Conservation (phyloP, 495 filamentous ascomycete species). For the Cenococcum geophilum region DNA sequence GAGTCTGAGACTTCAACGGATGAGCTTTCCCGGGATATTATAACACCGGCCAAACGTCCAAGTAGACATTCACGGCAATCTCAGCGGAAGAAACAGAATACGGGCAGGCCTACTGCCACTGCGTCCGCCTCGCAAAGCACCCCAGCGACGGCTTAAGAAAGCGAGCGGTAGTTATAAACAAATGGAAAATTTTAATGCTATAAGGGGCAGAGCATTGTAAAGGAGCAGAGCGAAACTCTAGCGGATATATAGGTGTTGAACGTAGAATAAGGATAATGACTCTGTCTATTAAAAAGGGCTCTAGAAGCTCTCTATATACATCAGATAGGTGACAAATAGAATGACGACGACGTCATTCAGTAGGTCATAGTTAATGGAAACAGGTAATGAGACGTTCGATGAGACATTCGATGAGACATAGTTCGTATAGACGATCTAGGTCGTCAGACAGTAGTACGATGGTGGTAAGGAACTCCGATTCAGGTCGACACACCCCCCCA, state of each 20-base stretch:
- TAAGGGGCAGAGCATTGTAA: background rate
- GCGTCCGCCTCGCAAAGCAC: background rate
- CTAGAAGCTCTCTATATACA: too few species aligned
- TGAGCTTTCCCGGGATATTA: constrained; percentile 5
- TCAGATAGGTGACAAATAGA: too few species aligned
- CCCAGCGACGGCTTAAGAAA: background rate
- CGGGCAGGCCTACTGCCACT: background rate
- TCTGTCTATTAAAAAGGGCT: too few species aligned
- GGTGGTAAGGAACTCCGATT: too few species aligned
- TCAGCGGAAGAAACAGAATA: background rate
- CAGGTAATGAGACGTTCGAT: too few species aligned
- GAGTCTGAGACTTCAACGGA: constrained; percentile 14
- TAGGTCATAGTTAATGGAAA: too few species aligned
- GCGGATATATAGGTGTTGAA: background rate
- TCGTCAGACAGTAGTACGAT: too few species aligned
- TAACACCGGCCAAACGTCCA: constrained; percentile 8
- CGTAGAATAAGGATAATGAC: too few species aligned
- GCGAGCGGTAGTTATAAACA: background rate
- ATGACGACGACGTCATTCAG: too few species aligned
- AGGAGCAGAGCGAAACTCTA: background rate
- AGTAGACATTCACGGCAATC: background rate
- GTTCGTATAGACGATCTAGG: too few species aligned
- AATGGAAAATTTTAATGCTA: background rate
- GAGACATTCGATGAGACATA: too few species aligned
- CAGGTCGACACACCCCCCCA: too few species aligned